Percentiles rank a stretch among this genome's conserved stretches.
Evolutionary conservation across 176 grass and related monocot genomes (phyloP).

Genomic region (Paspalum notatum): DNA sequence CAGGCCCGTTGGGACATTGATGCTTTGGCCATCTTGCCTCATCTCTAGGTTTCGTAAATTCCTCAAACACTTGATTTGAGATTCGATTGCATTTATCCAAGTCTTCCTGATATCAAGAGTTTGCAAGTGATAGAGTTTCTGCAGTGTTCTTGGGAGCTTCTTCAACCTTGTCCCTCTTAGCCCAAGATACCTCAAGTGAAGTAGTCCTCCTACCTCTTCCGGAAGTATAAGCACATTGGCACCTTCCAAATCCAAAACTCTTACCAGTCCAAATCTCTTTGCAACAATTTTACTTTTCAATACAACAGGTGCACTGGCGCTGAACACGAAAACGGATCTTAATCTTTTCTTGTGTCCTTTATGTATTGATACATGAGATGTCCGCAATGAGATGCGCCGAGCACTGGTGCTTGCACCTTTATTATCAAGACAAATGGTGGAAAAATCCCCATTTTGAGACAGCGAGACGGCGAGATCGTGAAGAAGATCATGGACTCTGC

Average conservation of each 20-base stretch:
- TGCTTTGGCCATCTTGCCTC: conserved; percentile 49
- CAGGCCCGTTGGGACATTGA: conserved; percentile 36
- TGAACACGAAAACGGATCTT: conserved; percentile 50
- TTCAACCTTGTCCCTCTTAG: conserved; percentile 50
- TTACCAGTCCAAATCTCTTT: conserved; percentile 40
- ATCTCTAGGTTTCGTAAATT: conserved; percentile 57
- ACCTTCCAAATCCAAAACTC: conserved; percentile 55
- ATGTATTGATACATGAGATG: conserved; percentile 12
- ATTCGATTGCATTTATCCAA: conserved; percentile 30
- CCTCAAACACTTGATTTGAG: conserved; percentile 45
- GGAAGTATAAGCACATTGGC: conserved; percentile 39
- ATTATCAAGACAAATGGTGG: conserved; percentile 15
- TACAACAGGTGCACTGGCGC: not conserved
- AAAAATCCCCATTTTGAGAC: conserved; percentile 45
- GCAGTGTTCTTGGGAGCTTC: conserved; percentile 41
- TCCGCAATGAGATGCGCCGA: conserved; percentile 30
- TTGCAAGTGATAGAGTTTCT: conserved; percentile 47
- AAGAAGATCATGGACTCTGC: conserved; percentile 51
- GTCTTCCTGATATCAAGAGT: conserved; percentile 58
- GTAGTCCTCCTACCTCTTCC: conserved; percentile 37
- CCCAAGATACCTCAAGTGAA: conserved; percentile 59
- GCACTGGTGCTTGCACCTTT: not conserved
- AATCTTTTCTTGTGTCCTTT: conserved; percentile 40
- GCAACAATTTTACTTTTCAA: conserved; percentile 12
- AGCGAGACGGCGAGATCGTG: conserved; percentile 46